These are phyloP conservation scores for Globisporangium uncinulatum DNA, from an alignment of 352 stramenopile genomes.

Conservation along the genomic window DNA sequence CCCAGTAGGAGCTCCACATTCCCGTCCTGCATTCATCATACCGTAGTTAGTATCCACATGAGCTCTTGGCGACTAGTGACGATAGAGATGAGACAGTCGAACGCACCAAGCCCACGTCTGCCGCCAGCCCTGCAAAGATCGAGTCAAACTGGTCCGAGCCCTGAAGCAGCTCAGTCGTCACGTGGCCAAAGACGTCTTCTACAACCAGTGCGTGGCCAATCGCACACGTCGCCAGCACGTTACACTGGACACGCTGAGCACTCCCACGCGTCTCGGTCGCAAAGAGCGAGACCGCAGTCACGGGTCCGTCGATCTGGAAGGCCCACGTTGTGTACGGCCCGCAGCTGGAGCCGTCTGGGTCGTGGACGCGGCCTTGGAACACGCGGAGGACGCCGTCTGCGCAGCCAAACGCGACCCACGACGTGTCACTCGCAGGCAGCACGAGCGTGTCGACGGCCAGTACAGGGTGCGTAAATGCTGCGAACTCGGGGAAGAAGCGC, in stretches of 20 bases:
- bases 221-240: slow-evolving; percentile 55
- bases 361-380: slow-evolving; percentile 29
- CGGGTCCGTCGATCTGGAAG: slow-evolving; percentile 47
- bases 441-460: slow-evolving; percentile 39
- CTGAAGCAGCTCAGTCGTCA: slow-evolving; percentile 17
- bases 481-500: slow-evolving; percentile 65
- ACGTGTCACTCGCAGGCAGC: slow-evolving; percentile 18
- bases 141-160: slow-evolving; percentile 59
- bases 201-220: slow-evolving; percentile 53
- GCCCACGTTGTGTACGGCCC: slow-evolving; percentile 49
- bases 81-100: no score
- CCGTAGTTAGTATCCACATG: neutral
- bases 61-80: neutral
- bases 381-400: slow-evolving; percentile 58
- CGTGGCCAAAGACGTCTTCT: slow-evolving; percentile 39
- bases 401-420: slow-evolving; percentile 59
- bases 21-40: slow-evolving; percentile 34
- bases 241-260: slow-evolving; percentile 19
- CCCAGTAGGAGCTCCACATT: slow-evolving; percentile 51
- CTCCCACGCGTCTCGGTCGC: neutral
- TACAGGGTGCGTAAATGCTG: slow-evolving; percentile 44
- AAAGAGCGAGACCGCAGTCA: slow-evolving; percentile 62
- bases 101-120: slow-evolving; percentile 60
- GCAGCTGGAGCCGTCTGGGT: slow-evolving; percentile 22
- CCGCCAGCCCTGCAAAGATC: slow-evolving; percentile 42